phyloP scores from a whole-genome alignment of 106 monocot genomes.

The Amphibolis antarctica region DNA sequence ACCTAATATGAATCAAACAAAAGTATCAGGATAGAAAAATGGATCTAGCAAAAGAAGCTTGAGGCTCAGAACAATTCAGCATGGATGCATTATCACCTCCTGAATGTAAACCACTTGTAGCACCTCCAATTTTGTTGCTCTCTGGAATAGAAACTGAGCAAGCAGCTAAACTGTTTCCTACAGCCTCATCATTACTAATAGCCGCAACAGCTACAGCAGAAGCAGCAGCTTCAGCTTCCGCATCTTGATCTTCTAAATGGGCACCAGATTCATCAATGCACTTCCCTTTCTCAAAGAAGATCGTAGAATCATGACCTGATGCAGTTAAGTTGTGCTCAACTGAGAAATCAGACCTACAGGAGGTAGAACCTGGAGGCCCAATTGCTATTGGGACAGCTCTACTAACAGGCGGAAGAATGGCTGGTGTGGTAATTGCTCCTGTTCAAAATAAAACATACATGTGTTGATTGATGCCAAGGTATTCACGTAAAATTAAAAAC shows the following conservation, averaged over 20 bases:
- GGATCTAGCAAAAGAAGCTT: no score
- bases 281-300: conserved; percentile 56
- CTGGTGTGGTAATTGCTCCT: conserved; percentile 69
- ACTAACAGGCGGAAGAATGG: conserved; percentile 39
- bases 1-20: not conserved
- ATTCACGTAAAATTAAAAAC: not conserved
- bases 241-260: conserved; percentile 56
- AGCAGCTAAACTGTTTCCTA: conserved; percentile 21
- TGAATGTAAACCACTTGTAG: conserved; percentile 21
- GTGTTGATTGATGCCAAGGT: not conserved
- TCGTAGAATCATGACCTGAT: conserved; percentile 12
- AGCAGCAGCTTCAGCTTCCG: conserved; percentile 87
- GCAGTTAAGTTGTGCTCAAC: conserved; percentile 13
- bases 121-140: conserved; percentile 21
- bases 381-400: conserved; percentile 35
- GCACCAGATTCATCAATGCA: conserved; percentile 26
- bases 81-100: conserved; percentile 17
- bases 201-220: conserved; percentile 95
- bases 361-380: conserved; percentile 31
- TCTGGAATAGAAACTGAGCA: conserved; percentile 15
- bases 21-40: not conserved
- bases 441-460: not conserved
- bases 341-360: conserved; percentile 29
- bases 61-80: not conserved
- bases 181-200: conserved; percentile 68